These are phyloP conservation scores for Spiraea crenata DNA, from an alignment of 331 rosid genomes.

Conservation along the genomic window DNA sequence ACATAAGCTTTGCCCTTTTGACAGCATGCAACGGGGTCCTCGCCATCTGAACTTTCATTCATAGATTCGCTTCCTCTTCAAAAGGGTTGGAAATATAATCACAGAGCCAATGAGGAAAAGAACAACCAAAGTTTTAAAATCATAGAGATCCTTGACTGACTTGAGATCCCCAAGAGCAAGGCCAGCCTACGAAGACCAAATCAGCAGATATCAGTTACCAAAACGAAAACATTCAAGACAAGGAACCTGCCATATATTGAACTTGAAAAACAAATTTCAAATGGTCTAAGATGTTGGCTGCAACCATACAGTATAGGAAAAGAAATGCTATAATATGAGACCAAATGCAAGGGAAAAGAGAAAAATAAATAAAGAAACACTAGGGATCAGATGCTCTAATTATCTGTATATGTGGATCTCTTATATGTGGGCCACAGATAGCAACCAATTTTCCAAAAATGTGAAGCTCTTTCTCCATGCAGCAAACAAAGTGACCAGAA, in stretches of 20 bases:
- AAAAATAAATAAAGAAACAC: background rate
- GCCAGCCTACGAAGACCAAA: conserved; percentile 65
- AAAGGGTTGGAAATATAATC: conserved; percentile 65
- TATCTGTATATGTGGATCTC: background rate
- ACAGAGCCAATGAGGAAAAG: conserved; percentile 88
- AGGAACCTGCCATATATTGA: background rate
- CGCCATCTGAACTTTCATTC: conserved; percentile 51
- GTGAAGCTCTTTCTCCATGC: background rate
- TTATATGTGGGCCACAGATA: background rate
- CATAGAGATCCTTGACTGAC: conserved; percentile 90
- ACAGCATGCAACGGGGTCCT: conserved; percentile 17
- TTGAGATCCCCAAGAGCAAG: conserved; percentile 97
- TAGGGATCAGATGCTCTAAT: background rate
- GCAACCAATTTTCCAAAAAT: background rate
- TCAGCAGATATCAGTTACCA: conserved; percentile 19
- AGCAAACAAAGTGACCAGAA: background rate
- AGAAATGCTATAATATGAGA: background rate
- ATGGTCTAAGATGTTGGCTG: background rate
- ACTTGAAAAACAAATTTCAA: background rate
- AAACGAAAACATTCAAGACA: background rate
- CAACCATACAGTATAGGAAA: background rate
- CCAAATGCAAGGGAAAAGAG: background rate
- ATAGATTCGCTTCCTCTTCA: conserved; percentile 91
- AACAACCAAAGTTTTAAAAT: conserved; percentile 79
- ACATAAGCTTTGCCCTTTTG: conserved; percentile 10